Conservation (phyloP, 2,329 filamentous ascomycete genomes). For the Coniochaeta sp. region DNA sequence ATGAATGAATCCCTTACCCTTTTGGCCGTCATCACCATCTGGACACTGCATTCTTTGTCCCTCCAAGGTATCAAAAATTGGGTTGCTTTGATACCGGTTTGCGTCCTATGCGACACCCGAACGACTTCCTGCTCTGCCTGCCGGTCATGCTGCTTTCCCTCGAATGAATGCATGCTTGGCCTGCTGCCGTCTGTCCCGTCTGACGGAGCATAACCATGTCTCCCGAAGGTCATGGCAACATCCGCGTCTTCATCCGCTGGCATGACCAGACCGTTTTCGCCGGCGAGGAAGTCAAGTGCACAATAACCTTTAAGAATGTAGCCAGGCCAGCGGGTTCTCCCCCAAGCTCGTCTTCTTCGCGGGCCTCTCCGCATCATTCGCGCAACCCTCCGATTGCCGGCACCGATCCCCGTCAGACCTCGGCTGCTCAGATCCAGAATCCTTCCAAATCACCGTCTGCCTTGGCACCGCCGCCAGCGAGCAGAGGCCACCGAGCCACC, state of each 20-base stretch:
- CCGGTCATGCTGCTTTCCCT: neutral
- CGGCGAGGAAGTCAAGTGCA: constrained; percentile 91
- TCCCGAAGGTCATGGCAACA: constrained; percentile 52
- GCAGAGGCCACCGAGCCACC: constrained; percentile 57
- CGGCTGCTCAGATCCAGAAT: constrained; percentile 30
- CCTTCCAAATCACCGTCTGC: constrained; percentile 29
- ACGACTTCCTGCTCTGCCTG: neutral
- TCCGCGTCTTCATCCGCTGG: constrained; percentile 94
- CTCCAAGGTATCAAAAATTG: neutral
- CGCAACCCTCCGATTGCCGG: constrained; percentile 25
- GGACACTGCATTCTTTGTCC: neutral
- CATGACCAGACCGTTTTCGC: constrained; percentile 91
- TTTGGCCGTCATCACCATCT: neutral
- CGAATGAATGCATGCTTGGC: neutral
- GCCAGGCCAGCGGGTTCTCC: constrained; percentile 27
- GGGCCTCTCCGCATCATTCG: constrained; percentile 16
- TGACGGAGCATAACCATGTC: constrained; percentile 37
- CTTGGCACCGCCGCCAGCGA: constrained; percentile 36
- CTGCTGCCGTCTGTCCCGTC: neutral
- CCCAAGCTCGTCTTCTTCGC: constrained; percentile 13
- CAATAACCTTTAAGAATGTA: constrained; percentile 92
- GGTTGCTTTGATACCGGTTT: neutral
- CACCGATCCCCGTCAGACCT: constrained; percentile 29
- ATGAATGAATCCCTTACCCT: no score
- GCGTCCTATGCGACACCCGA: neutral